Percentiles rank a stretch among this genome's conserved stretches.
Conservation (phyloP, 352 stramenopile genomes). For the Aphanomyces cochlioides region DNA sequence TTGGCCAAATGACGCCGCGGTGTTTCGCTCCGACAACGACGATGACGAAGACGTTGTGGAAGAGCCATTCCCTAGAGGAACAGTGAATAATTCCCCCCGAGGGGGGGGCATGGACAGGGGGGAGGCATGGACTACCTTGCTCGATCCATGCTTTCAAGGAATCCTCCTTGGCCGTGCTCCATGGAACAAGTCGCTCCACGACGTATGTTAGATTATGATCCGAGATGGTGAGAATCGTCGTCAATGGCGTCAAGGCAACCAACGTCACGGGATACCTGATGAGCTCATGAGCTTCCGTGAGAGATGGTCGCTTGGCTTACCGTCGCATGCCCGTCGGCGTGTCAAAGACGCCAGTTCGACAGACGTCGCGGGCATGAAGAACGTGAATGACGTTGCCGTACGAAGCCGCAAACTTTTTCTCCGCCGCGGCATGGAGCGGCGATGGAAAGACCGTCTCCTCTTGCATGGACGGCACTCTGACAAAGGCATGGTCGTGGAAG, state of each 20-base stretch:
- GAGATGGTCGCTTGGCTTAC: not conserved
- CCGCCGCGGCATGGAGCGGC: not conserved
- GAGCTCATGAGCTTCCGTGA: not conserved
- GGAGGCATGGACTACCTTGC: conserved; percentile 3
- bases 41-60: too few relatives aligned
- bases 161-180: not conserved
- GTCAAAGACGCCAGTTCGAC: conserved; percentile 1
- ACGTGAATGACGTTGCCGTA: conserved; percentile 12
- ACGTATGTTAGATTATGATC: not conserved
- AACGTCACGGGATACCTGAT: conserved; percentile 8
- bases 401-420: conserved; percentile 4
- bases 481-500: conserved; percentile 12
- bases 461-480: conserved; percentile 8
- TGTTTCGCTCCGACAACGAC: too few relatives aligned
- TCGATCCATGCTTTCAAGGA: not conserved
- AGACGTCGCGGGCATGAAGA: not conserved
- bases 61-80: too few relatives aligned
- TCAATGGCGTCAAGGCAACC: not conserved
- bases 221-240: not conserved
- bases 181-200: conserved; percentile 20
- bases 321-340: not conserved
- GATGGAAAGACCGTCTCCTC: not conserved
- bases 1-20: not conserved
- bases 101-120: too few relatives aligned
- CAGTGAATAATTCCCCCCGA: not conserved